These are phyloP conservation scores for Rhizophagus sp. DNA, from an alignment of 192 early-diverging fungal species.

Conservation along the genomic window DNA sequence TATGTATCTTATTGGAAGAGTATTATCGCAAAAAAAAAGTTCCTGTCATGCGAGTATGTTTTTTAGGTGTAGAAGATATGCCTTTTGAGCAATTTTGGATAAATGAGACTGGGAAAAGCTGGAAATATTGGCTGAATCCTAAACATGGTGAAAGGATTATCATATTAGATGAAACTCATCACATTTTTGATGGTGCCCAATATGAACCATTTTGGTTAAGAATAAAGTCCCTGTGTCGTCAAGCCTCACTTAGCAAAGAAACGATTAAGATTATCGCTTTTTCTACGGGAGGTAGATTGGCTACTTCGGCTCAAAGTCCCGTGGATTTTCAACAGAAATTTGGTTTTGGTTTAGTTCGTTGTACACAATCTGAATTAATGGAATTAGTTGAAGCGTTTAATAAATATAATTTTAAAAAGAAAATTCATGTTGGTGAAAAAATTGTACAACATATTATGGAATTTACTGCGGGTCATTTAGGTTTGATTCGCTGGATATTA, in stretches of 20 bases:
- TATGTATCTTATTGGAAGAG: slow-evolving; percentile 24
- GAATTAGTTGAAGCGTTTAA: slow-evolving; percentile 25
- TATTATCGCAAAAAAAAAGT: slow-evolving; percentile 12
- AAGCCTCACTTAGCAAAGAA: background rate
- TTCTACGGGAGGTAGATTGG: slow-evolving; percentile 23
- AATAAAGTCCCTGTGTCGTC: slow-evolving; percentile 21
- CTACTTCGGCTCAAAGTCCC: slow-evolving; percentile 16
- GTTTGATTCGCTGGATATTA: slow-evolving; percentile 25
- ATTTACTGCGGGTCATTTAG: slow-evolving; percentile 23
- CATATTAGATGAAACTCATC: slow-evolving; percentile 25
- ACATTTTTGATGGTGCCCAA: slow-evolving; percentile 10
- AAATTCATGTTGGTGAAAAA: slow-evolving; percentile 27
- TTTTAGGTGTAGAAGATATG: slow-evolving; percentile 26
- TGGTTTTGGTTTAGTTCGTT: slow-evolving; percentile 22
- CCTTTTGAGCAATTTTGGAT: slow-evolving; percentile 29
- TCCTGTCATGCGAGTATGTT: slow-evolving; percentile 21
- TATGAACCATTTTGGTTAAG: slow-evolving; percentile 26
- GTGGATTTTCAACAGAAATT: slow-evolving; percentile 28
- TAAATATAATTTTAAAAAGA: slow-evolving; percentile 19
- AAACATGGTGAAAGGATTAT: slow-evolving; percentile 25
- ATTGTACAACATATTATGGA: slow-evolving; percentile 24
- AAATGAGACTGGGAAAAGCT: slow-evolving; percentile 25
- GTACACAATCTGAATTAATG: slow-evolving; percentile 10
- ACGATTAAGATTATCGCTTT: slow-evolving; percentile 20
- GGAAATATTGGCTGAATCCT: slow-evolving; percentile 32